Conservation (phyloP, 1,284 basidiomycete genomes). For the Moesziomyces parantarcticus region DNA sequence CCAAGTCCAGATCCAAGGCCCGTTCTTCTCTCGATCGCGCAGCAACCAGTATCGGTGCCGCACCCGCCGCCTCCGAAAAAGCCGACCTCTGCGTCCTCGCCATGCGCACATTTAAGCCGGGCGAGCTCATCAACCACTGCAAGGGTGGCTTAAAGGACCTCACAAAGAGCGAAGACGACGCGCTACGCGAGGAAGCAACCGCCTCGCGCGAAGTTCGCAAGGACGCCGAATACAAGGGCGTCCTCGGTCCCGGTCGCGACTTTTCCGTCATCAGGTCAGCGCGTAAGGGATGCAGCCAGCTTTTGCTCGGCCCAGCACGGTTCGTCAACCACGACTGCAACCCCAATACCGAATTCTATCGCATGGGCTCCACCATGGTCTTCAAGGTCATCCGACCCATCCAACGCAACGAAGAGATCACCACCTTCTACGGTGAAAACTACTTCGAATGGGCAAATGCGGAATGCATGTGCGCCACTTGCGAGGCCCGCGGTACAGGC, state of each 20-base stretch:
- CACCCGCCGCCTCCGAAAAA: slow-evolving; percentile 73
- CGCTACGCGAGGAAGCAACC: slow-evolving; percentile 78
- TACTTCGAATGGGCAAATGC: slow-evolving; percentile 85
- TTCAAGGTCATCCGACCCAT: slow-evolving; percentile 86
- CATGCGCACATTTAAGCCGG: slow-evolving; percentile 77
- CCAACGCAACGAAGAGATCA: slow-evolving; percentile 83
- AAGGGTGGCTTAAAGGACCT: slow-evolving; percentile 71
- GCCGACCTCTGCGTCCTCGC: slow-evolving; percentile 89
- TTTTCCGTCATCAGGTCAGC: slow-evolving; percentile 91
- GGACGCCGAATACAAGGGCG: slow-evolving; percentile 71
- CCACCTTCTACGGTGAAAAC: slow-evolving; percentile 70
- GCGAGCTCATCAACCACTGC: slow-evolving; percentile 80
- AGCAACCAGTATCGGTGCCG: slow-evolving; percentile 40
- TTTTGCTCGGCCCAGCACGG: slow-evolving; percentile 89
- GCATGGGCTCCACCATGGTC: slow-evolving; percentile 85
- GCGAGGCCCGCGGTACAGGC: slow-evolving; percentile 79
- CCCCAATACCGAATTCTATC: slow-evolving; percentile 86
- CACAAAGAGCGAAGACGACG: slow-evolving; percentile 67
- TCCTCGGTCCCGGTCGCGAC: slow-evolving; percentile 75
- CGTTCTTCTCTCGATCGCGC: slow-evolving; percentile 48
- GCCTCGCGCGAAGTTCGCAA: slow-evolving; percentile 48
- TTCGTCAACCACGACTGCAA: slow-evolving; percentile 96
- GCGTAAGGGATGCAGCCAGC: slow-evolving; percentile 88
- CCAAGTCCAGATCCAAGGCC: slow-evolving; percentile 27
- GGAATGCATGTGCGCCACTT: slow-evolving; percentile 88